phyloP scores from a whole-genome alignment of 495 filamentous ascomycete genomes.

The Evernia prunastri region DNA sequence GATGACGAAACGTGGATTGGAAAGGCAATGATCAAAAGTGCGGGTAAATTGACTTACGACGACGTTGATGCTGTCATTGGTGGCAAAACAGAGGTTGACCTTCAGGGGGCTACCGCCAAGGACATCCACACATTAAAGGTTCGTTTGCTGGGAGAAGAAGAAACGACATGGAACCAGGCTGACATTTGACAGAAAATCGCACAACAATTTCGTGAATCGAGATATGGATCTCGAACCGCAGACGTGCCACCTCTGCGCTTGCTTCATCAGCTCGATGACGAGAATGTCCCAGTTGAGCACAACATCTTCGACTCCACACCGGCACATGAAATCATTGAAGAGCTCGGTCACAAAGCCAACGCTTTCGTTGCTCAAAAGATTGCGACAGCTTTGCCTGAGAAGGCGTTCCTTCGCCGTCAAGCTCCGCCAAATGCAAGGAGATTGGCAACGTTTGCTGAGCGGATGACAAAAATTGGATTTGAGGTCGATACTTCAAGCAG shows the following conservation, averaged over 20 bases:
- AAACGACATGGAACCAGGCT: slow-evolving; percentile 24
- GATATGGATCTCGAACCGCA: slow-evolving; percentile 69
- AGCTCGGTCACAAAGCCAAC: slow-evolving; percentile 88
- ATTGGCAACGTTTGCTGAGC: slow-evolving; percentile 80
- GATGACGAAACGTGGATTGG: slow-evolving; percentile 89
- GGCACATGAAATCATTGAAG: slow-evolving; percentile 90
- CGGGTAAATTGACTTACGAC: slow-evolving; percentile 72
- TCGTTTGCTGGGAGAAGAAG: slow-evolving; percentile 29
- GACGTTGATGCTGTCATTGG: slow-evolving; percentile 75
- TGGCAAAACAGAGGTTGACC: slow-evolving; percentile 50
- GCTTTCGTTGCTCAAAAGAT: slow-evolving; percentile 82
- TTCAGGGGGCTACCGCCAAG: slow-evolving; percentile 55
- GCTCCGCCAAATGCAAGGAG: slow-evolving; percentile 77
- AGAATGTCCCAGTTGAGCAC: slow-evolving; percentile 91
- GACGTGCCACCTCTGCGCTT: slow-evolving; percentile 80
- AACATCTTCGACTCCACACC: slow-evolving; percentile 91
- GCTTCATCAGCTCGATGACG: slow-evolving; percentile 91
- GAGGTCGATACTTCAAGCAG: slow-evolving; percentile 85
- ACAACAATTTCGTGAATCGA: slow-evolving; percentile 80
- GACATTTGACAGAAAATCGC: slow-evolving; percentile 48
- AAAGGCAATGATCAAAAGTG: slow-evolving; percentile 87
- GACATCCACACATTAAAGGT: slow-evolving; percentile 73
- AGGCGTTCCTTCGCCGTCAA: slow-evolving; percentile 86
- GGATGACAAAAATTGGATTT: slow-evolving; percentile 86
- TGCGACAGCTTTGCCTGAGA: slow-evolving; percentile 71